Evolutionary conservation across 225 moss, liverwort and hornwort species (phyloP).

Genomic region (Thuidium tamariscinum): DNA sequence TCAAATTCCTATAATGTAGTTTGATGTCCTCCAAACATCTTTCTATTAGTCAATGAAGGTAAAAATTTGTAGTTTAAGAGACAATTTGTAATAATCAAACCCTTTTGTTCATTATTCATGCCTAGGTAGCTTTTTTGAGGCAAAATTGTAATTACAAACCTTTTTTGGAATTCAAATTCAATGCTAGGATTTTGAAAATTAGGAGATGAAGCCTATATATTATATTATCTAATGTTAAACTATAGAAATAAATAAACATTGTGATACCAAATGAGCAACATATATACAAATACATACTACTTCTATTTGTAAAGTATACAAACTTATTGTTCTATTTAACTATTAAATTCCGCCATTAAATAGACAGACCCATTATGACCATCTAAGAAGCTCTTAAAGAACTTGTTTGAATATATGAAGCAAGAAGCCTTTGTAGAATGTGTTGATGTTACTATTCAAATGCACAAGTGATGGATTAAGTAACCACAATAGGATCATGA

Average conservation of each 20-base stretch:
- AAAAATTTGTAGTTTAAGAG: no score
- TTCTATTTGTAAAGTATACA: not conserved
- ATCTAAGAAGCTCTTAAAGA: not conserved
- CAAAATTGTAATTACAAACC: no score
- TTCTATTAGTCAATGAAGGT: no score
- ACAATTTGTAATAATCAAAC: not conserved
- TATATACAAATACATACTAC: not conserved
- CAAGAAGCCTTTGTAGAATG: not conserved
- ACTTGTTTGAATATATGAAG: not conserved
- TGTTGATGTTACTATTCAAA: not conserved
- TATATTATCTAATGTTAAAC: not conserved
- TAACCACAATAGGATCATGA: not conserved
- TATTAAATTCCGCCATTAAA: not conserved
- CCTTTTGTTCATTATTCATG: no score
- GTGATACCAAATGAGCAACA: not conserved
- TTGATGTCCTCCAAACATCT: no score
- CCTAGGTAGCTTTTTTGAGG: no score
- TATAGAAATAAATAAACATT: no score
- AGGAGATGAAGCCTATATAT: not conserved
- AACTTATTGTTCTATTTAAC: not conserved
- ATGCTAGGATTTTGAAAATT: no score
- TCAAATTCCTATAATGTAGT: no score
- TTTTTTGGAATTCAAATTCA: no score
- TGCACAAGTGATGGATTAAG: not conserved
- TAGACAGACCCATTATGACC: rapidly evolving